These are phyloP conservation scores for Cardamine resedifolia DNA, from an alignment of 345 rosid genomes.

Conservation along the genomic window DNA sequence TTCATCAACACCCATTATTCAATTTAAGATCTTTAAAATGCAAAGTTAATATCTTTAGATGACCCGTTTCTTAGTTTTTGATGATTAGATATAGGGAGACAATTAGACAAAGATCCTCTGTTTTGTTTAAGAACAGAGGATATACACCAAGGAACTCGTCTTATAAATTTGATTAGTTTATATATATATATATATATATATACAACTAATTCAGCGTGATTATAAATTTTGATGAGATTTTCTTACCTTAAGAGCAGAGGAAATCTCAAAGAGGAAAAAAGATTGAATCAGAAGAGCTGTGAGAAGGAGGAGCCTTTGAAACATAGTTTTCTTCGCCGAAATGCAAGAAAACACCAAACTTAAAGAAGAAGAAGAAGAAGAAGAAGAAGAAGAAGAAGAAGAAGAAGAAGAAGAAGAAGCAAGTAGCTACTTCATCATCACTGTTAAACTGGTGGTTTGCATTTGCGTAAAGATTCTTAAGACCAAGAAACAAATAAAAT, in stretches of 20 bases:
- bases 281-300: constrained; percentile 32
- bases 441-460: constrained; percentile 11
- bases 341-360: not conserved
- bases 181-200: no score
- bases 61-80: not conserved
- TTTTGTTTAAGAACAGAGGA: not conserved
- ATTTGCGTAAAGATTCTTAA: constrained; percentile 24
- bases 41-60: not conserved
- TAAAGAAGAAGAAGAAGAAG: constrained; percentile 18
- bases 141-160: not conserved
- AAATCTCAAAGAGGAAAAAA: constrained; percentile 40
- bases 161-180: no score
- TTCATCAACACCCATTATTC: not conserved
- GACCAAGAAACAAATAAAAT: not conserved
- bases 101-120: not conserved
- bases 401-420: constrained; percentile 4
- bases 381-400: no score
- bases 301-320: constrained; percentile 41
- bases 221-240: not conserved
- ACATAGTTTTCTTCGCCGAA: constrained; percentile 14
- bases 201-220: not conserved
- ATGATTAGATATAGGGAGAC: not conserved
- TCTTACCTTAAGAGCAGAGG: constrained; percentile 64
- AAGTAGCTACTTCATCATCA: constrained; percentile 23
- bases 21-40: not conserved